Evolutionary conservation across 2,329 filamentous ascomycete species (phyloP), one percentile per base, ranked within the genome.

Genomic region (Podosphaera aphanis): DNA sequence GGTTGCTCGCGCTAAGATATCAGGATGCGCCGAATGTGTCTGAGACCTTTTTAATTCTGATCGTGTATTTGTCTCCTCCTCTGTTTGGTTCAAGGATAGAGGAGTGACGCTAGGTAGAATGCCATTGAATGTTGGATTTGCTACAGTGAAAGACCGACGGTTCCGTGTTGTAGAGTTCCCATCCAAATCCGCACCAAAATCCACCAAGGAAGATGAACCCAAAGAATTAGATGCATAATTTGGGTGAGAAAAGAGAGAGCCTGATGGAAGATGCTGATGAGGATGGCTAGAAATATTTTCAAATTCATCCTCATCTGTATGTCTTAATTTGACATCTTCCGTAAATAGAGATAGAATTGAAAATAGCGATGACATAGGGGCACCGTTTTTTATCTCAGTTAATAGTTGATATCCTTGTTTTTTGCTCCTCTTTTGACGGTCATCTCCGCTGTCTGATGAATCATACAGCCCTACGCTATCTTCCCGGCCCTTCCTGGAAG

Each of bases 331-430:
- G 45, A 98, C 77, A 56, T 94, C 86, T 60, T 98, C 90, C 2
- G 90, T 98, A 58, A 98, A 98, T 0, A 98, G 67, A 1, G 88
- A 93, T 63, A 98, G 75, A 53, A 98, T 93, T 0, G 90, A 95
- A 61, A 98, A 98, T 1, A 98, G 64, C 0, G 90, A 98, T 4
- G 90, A 98, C 88, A 98, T 94, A 1, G 92, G 88, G 1, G 90
- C 86, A 13, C 90, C 90, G 56, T 98, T 98, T 57, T 90, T 92
- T 45, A 98, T 88, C 62, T 98, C 92, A 0, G 90, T 98, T 46
- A 98, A 68, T 35, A 98, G 70, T 59, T 95, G 90, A 57, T 98
- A 98, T 27, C 80, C 83, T 59, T 93, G 85, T 47, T 83, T 77
- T 6, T 71, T 72, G 31, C 73, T 73, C 4, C 70, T 62, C 27